Percentiles rank a stretch among this genome's conserved stretches.
Evolutionary conservation across 306 rosid genomes (phyloP).

Genomic region (Casuarina glauca): DNA sequence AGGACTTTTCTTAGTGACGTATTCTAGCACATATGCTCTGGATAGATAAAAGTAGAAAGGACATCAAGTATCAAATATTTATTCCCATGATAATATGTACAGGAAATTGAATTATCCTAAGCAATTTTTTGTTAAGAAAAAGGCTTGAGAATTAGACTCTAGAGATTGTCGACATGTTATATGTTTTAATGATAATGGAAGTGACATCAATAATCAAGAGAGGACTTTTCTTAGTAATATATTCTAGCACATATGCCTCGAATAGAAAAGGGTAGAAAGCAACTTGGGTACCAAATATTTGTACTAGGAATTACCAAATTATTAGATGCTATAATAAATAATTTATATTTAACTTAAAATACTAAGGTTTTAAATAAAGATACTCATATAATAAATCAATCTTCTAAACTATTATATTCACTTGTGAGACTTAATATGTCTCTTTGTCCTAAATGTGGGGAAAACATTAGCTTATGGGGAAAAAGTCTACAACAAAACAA

Average conservation of each 20-base stretch:
- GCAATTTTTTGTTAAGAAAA: conserved; percentile 18
- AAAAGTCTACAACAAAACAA: too few species aligned
- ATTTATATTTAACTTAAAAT: too few species aligned
- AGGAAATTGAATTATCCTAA: not conserved
- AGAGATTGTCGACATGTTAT: too few species aligned
- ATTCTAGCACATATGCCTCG: conserved; percentile 29
- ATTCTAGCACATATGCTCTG: conserved; percentile 30
- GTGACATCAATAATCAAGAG: conserved; percentile 38
- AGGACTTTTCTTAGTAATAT: conserved; percentile 29
- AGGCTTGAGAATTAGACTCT: not conserved
- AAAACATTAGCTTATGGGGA: too few species aligned
- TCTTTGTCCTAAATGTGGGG: too few species aligned
- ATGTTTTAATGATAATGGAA: conserved; percentile 38
- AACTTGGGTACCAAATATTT: conserved; percentile 18
- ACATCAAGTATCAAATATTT: conserved; percentile 18
- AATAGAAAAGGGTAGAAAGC: conserved; percentile 28
- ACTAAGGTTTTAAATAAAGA: too few species aligned
- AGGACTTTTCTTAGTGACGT: conserved; percentile 28
- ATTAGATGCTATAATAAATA: too few species aligned
- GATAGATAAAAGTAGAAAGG: conserved; percentile 28
- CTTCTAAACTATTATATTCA: too few species aligned
- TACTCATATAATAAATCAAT: too few species aligned
- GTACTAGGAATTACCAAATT: not conserved
- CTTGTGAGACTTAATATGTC: too few species aligned
- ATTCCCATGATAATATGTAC: not conserved